Percentiles rank a stretch among this genome's conserved stretches.
Evolutionary conservation across 2,329 filamentous ascomycete genomes (phyloP).

Genomic region (Beauveria scarabaeidicola): DNA sequence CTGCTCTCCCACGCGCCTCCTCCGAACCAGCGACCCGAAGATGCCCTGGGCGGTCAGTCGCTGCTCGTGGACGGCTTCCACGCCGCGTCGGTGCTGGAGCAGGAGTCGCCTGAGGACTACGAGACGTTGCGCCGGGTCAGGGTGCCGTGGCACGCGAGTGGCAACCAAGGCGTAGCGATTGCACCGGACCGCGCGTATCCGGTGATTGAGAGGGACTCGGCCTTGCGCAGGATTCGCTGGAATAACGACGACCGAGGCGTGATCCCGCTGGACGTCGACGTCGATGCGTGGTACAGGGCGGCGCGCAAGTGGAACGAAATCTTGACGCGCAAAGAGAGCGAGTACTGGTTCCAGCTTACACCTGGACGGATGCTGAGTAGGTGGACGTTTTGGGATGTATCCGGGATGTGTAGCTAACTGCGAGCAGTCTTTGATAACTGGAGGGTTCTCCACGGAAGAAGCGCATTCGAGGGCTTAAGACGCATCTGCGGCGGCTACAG

Average conservation of each 20-base stretch:
- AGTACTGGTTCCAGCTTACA: slow-evolving; percentile 73
- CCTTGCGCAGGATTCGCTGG: slow-evolving; percentile 64
- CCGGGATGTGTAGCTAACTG: neutral
- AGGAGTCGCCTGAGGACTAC: slow-evolving; percentile 48
- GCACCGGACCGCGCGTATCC: slow-evolving; percentile 62
- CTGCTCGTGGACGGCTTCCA: slow-evolving; percentile 82
- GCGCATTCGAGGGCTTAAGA: slow-evolving; percentile 72
- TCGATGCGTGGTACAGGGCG: slow-evolving; percentile 67
- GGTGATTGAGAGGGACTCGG: slow-evolving; percentile 55
- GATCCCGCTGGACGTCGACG: slow-evolving; percentile 45
- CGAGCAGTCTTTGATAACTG: slow-evolving; percentile 84
- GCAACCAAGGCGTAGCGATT: slow-evolving; percentile 76
- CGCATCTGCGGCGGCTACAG: slow-evolving; percentile 89
- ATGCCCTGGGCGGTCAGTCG: slow-evolving; percentile 58
- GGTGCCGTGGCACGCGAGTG: slow-evolving; percentile 78
- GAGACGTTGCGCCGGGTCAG: slow-evolving; percentile 44
- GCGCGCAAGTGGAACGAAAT: slow-evolving; percentile 67
- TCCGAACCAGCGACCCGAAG: slow-evolving; percentile 23
- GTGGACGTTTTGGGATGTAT: slow-evolving; percentile 21
- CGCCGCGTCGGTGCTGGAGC: slow-evolving; percentile 52
- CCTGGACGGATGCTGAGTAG: slow-evolving; percentile 71
- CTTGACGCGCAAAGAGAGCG: slow-evolving; percentile 52
- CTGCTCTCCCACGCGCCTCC: slow-evolving; percentile 61
- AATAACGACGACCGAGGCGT: slow-evolving; percentile 84
- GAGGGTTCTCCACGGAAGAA: slow-evolving; percentile 82